Base-by-base conservation (phyloP, 1,139 yeast species). In the Lodderomyces metapsilosis region DNA sequence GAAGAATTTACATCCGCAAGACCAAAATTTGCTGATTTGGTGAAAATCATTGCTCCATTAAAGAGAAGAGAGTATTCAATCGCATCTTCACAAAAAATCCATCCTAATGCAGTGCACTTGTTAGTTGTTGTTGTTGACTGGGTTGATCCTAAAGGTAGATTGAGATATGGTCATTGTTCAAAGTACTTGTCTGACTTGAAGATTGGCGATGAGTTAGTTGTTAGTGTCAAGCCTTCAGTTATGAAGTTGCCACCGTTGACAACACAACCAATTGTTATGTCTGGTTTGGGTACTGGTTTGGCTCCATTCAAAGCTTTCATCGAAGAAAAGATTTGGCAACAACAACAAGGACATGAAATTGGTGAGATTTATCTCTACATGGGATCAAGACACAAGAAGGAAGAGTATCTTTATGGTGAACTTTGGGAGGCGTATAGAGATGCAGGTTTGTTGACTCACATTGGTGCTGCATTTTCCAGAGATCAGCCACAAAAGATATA, bases 11-110 rank as follows among this genome's bases (percentile, higher is more conserved):
- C 79, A 52, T 83, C 94, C 42, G 96, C 94, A 24, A 82, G 84
- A 62, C 97, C 97, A 18, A 57, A 79, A n/a, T 71, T 87, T 47
- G 75, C 75, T 43, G 89, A 87, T 34, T 76, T 92, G 55, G 80
- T 84, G 28, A 76, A 77, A 53, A 67, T 91, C 43, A 78, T 92
- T 52, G 78, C 95, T 18, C 94, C 96, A 22, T 76, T 91, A 62
- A 92, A 92, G 74, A 84, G 98, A 73, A 86, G 98, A 73, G 98
- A 92, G 66, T 92, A 92, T 62, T 91, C 98, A n/a, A 92, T 92
- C 65, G 98, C 98, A 4, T 89, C 97, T 2, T 91, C 98, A 25
- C 98, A 92, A 67, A 87, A 77, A 61, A 74, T 87, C 54, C 98
- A 91, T 67, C 88, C 92, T 44, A 88, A 87, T 60, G 92, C 92